A percentile compares a stretch with the other conserved stretches of the same genome.
These are phyloP conservation scores for Colletotrichum paranaense DNA, from an alignment of 2,329 filamentous ascomycete species.

Conservation along the genomic window DNA sequence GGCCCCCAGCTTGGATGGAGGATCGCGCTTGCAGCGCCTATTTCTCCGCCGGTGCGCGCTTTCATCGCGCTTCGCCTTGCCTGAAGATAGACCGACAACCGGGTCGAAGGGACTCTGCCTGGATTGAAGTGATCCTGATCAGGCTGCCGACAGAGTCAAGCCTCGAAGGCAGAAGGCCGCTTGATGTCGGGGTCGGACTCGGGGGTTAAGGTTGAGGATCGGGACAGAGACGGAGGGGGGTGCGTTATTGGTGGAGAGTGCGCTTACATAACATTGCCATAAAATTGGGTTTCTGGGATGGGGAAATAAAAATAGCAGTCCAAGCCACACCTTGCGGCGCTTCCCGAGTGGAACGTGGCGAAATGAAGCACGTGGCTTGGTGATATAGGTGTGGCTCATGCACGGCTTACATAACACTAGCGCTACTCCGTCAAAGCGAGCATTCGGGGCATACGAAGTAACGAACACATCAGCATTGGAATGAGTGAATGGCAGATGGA, in stretches of 20 bases:
- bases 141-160: not conserved
- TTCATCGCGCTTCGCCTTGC: not conserved
- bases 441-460: not conserved
- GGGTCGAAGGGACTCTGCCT: not conserved
- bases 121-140: not conserved
- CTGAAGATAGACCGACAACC: not conserved
- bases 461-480: no score
- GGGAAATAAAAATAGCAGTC: constrained; percentile 1
- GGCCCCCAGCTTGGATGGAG: not conserved
- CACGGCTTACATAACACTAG: not conserved
- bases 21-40: constrained; percentile 7
- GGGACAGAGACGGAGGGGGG: not conserved
- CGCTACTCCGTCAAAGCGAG: not conserved
- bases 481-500: not conserved
- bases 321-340: not conserved
- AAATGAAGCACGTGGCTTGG: not conserved
- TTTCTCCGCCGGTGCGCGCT: not conserved
- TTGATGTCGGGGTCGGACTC: not conserved
- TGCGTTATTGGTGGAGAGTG: not conserved
- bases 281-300: not conserved
- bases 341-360: not conserved
- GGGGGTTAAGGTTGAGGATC: not conserved
- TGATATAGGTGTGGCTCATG: not conserved
- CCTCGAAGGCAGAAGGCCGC: not conserved
- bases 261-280: not conserved